These are phyloP conservation scores for Clarireedia hainanense DNA, from an alignment of 2,329 filamentous ascomycete genomes.

Conservation along the genomic window DNA sequence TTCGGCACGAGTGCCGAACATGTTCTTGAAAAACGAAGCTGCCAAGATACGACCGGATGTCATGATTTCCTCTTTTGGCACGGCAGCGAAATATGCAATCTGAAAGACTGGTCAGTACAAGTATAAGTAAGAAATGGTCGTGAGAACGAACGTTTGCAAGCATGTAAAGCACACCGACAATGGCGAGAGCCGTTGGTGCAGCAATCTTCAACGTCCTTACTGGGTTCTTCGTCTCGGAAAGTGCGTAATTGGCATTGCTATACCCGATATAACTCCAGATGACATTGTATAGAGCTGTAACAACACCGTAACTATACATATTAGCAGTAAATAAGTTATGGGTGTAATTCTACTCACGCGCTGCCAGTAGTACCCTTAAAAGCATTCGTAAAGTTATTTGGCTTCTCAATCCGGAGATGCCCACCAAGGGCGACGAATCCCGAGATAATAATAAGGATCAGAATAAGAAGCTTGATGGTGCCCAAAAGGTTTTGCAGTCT, in stretches of 20 bases:
- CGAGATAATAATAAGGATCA: constrained; percentile 56
- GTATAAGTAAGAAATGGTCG: not conserved
- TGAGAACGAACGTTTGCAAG: constrained; percentile 42
- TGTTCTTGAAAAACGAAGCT: constrained; percentile 47
- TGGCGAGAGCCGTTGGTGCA: constrained; percentile 51
- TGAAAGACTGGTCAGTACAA: constrained; percentile 4
- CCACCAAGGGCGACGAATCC: constrained; percentile 49
- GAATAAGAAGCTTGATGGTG: constrained; percentile 56
- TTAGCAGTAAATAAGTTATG: not conserved
- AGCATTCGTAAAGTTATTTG: constrained; percentile 54
- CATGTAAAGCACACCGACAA: constrained; percentile 56
- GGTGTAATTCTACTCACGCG: constrained; percentile 33
- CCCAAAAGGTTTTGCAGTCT: constrained; percentile 60
- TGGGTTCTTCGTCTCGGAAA: constrained; percentile 59
- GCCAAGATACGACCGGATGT: constrained; percentile 44
- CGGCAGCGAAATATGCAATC: constrained; percentile 57
- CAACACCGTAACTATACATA: constrained; percentile 42
- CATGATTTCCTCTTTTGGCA: constrained; percentile 45
- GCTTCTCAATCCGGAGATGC: constrained; percentile 51
- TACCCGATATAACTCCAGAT: constrained; percentile 65
- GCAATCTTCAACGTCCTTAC: constrained; percentile 57
- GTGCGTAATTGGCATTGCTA: constrained; percentile 59
- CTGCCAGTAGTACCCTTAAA: constrained; percentile 60
- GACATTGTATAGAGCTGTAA: constrained; percentile 65
- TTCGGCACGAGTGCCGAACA: constrained; percentile 46